phyloP scores from a whole-genome alignment of 2,329 filamentous ascomycete species.

The Colletotrichum incanum region DNA sequence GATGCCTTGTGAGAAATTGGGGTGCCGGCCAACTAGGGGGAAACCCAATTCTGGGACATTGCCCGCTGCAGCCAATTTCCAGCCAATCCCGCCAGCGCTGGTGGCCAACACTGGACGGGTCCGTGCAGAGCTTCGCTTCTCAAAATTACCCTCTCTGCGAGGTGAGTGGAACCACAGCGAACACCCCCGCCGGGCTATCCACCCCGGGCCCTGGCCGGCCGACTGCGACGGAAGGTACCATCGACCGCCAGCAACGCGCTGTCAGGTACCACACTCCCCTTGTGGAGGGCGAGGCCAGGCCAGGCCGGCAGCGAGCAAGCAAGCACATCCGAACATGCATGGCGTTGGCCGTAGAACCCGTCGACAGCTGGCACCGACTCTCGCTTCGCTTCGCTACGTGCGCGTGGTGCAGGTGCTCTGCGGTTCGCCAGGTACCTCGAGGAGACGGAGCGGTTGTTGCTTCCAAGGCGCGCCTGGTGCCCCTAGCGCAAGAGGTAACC shows the following conservation, averaged over 20 bases:
- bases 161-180: conserved; percentile 21
- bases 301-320: conserved; percentile 1
- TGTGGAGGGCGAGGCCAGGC: background rate
- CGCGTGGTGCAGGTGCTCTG: conserved; percentile 3
- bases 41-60: conserved; percentile 39
- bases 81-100: conserved; percentile 35
- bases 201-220: conserved; percentile 26
- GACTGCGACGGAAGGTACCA: conserved; percentile 8
- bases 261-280: conserved; percentile 1
- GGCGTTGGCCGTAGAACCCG: background rate
- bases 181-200: conserved; percentile 17
- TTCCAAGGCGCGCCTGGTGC: conserved; percentile 36
- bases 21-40: conserved; percentile 18
- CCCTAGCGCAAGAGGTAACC: conserved; percentile 38
- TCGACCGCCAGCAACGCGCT: background rate
- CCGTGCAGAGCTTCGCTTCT: conserved; percentile 31
- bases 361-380: conserved; percentile 19
- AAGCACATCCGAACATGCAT: background rate
- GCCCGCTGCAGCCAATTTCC: conserved; percentile 34
- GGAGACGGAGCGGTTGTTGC: conserved; percentile 19
- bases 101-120: conserved; percentile 23
- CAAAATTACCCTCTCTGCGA: conserved; percentile 7
- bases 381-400: conserved; percentile 8
- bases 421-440: background rate
- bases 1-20: background rate